Evolutionary conservation across 768 basidiomycete genomes (phyloP).

Genomic region (Cystobasidiopsis lactophilus): DNA sequence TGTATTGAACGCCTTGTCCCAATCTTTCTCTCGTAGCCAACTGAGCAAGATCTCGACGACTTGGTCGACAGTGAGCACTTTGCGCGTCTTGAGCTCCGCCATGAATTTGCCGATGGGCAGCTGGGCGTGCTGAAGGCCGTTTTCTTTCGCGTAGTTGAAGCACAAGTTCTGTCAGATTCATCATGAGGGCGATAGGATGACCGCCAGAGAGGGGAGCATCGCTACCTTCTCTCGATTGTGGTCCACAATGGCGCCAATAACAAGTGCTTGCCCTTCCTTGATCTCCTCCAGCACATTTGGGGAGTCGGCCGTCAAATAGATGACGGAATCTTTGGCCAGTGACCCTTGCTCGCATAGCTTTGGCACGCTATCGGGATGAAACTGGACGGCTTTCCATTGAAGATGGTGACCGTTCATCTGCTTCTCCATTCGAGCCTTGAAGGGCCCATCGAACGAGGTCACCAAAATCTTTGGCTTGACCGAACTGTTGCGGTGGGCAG

Average conservation of each 20-base stretch:
- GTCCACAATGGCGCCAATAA: constrained; percentile 89
- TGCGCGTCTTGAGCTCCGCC: constrained; percentile 60
- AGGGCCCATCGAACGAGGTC: no score
- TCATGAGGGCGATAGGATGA: constrained; percentile 1
- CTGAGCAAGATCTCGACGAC: constrained; percentile 56
- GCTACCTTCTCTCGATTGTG: constrained; percentile 86
- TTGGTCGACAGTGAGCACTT: constrained; percentile 94
- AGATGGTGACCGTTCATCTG: constrained; percentile 45
- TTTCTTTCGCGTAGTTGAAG: constrained; percentile 53
- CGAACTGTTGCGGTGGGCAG: no score
- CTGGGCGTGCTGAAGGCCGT: constrained; percentile 59
- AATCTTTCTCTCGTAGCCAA: constrained; percentile 35
- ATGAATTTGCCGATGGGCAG: constrained; percentile 88
- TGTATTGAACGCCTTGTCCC: constrained; percentile 66
- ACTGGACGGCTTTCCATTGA: constrained; percentile 61
- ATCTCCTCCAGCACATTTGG: constrained; percentile 64
- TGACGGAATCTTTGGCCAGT: constrained; percentile 25
- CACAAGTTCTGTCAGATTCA: constrained; percentile 52
- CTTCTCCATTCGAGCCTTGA: constrained; percentile 40
- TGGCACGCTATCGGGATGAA: constrained; percentile 44
- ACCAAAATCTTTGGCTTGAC: no score
- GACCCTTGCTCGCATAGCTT: constrained; percentile 11
- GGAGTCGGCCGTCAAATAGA: constrained; percentile 91
- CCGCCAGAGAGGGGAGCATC: neutral
- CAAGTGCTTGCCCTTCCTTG: constrained; percentile 62